Conservation (phyloP, 495 filamentous ascomycete genomes). For the Penicillium desertorum region DNA sequence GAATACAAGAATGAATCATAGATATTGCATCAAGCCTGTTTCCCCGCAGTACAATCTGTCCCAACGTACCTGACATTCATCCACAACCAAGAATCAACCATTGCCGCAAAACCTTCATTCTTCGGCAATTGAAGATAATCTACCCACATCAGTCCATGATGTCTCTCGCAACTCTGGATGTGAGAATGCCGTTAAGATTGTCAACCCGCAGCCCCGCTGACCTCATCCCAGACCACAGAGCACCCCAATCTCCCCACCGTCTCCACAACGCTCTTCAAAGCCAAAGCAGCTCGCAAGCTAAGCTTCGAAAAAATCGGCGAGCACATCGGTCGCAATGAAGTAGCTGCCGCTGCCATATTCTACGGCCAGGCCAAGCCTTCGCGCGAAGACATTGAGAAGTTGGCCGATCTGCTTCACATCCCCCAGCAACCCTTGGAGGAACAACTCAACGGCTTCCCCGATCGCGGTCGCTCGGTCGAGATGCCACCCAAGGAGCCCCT, state of each 20-base stretch:
- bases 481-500: conserved; percentile 95
- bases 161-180: conserved; percentile 47
- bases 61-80: neutral
- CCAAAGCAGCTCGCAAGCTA: conserved; percentile 72
- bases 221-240: conserved; percentile 34
- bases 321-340: conserved; percentile 79
- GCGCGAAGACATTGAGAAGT: conserved; percentile 70
- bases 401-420: conserved; percentile 67
- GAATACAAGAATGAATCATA: neutral
- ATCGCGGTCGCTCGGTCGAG: conserved; percentile 78
- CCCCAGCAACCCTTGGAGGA: conserved; percentile 54
- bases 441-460: conserved; percentile 71
- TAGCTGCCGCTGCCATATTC: conserved; percentile 89
- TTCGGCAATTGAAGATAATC: neutral
- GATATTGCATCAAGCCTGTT: neutral
- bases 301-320: conserved; percentile 80
- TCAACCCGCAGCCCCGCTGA: conserved; percentile 4
- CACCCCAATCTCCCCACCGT: conserved; percentile 63
- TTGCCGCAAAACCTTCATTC: neutral
- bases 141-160: conserved; percentile 19
- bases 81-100: neutral
- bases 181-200: conserved; percentile 13
- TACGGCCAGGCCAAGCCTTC: conserved; percentile 88
- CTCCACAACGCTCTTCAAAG: conserved; percentile 74
- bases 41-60: conserved; percentile 7